Evolutionary conservation across 192 early-diverging fungal genomes (phyloP).

Genomic region (Linnemannia schmuckeri): DNA sequence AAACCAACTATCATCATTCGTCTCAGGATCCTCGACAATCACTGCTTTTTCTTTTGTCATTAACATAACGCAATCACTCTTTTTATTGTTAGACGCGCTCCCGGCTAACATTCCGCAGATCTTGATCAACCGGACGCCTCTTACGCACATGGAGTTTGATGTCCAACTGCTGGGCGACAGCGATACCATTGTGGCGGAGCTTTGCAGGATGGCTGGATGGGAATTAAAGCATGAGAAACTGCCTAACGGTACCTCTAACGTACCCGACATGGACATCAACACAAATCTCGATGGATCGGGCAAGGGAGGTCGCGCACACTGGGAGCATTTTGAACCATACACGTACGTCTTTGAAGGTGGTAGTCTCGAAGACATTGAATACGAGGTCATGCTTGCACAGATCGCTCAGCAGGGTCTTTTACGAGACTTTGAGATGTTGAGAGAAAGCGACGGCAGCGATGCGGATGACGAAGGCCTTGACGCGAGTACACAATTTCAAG

Average conservation of each 20-base stretch:
- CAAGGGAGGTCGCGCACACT: constrained; percentile 22
- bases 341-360: constrained; percentile 67
- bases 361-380: constrained; percentile 40
- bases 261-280: constrained; percentile 28
- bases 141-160: constrained; percentile 91
- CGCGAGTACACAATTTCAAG: not conserved
- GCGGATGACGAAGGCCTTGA: constrained; percentile 10
- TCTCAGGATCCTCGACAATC: not conserved
- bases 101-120: constrained; percentile 89
- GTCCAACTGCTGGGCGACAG: constrained; percentile 89
- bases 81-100: constrained; percentile 66
- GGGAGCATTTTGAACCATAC: constrained; percentile 51
- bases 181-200: constrained; percentile 85
- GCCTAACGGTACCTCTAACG: constrained; percentile 64
- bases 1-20: not conserved
- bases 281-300: constrained; percentile 42
- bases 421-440: not conserved
- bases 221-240: constrained; percentile 76
- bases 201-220: constrained; percentile 83
- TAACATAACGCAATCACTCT: not conserved
- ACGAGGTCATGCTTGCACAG: constrained; percentile 25
- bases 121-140: constrained; percentile 91
- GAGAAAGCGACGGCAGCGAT: constrained; percentile 19
- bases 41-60: not conserved
- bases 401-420: not conserved